Evolutionary conservation across 768 basidiomycete species (phyloP).

Genomic region (Lactarius hengduanensis): DNA sequence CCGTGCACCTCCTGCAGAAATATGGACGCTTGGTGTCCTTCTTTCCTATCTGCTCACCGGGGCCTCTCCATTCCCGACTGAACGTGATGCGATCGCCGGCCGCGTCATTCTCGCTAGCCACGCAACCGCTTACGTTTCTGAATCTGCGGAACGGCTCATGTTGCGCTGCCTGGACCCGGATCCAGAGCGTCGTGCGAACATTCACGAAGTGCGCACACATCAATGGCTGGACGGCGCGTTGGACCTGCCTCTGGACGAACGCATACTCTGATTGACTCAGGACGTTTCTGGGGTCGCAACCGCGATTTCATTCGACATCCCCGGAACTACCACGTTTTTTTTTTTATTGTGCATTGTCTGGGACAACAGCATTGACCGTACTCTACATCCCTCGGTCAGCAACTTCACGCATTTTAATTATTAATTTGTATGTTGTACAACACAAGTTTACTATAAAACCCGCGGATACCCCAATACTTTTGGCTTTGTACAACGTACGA

Average conservation of each 20-base stretch:
- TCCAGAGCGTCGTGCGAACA: conserved; percentile 75
- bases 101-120: conserved; percentile 47
- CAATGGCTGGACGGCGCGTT: conserved; percentile 64
- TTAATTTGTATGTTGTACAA: conserved; percentile 24
- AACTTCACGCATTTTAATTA: conserved; percentile 25
- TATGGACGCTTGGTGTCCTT: conserved; percentile 95
- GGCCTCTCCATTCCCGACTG: conserved; percentile 87
- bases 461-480: conserved; percentile 26
- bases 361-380: conserved; percentile 12
- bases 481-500: conserved; percentile 22
- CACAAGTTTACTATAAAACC: conserved; percentile 20
- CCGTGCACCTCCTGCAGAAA: conserved; percentile 90
- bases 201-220: conserved; percentile 77
- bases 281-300: conserved; percentile 6
- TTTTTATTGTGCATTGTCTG: conserved; percentile 20
- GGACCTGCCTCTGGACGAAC: conserved; percentile 28
- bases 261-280: conserved; percentile 16
- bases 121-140: conserved; percentile 27
- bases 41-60: conserved; percentile 94
- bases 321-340: conserved; percentile 16
- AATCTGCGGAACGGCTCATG: conserved; percentile 60
- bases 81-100: conserved; percentile 72
- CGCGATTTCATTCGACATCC: conserved; percentile 9
- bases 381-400: conserved; percentile 1
- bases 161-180: conserved; percentile 80